Percentiles rank a stretch among this genome's conserved stretches.
Conservation (phyloP, 176 grass and related monocot species). For the Bolboschoenus planiculmis region DNA sequence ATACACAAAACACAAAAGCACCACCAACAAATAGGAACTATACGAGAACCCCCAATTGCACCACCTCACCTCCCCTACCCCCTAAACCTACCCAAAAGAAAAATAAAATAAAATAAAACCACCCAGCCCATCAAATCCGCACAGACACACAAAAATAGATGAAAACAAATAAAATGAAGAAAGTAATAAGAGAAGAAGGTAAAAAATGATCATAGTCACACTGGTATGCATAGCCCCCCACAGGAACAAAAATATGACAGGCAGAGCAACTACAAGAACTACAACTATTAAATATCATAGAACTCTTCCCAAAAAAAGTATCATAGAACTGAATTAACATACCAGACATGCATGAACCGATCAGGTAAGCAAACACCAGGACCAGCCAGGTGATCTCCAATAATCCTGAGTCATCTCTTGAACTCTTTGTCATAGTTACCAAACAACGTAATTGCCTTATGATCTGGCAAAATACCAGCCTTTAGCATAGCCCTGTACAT, state of each 20-base stretch:
- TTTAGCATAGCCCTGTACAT: conserved; percentile 40
- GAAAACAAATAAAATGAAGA: background rate
- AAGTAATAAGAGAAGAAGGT: too few species aligned
- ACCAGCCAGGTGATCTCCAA: background rate
- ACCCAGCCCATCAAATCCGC: background rate
- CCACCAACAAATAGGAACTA: background rate
- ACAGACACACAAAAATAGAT: background rate
- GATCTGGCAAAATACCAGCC: conserved; percentile 44
- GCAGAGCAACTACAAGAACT: background rate
- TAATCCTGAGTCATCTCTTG: background rate
- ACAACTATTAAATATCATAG: background rate
- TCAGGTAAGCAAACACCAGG: background rate
- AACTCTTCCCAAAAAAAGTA: too few species aligned
- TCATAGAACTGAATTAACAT: background rate
- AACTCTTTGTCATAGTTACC: conserved; percentile 6
- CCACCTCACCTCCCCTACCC: too few species aligned
- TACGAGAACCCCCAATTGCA: too few species aligned
- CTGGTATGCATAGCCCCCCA: too few species aligned
- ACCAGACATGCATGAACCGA: background rate
- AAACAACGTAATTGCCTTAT: conserved; percentile 33
- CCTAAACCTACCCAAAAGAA: background rate
- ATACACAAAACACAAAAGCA: background rate
- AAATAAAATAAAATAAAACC: background rate
- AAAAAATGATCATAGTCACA: too few species aligned
- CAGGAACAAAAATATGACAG: background rate